A percentile compares a stretch with the other conserved stretches of the same genome.
Evolutionary conservation across 2,329 filamentous ascomycete genomes (phyloP).

Genomic region (Tolypocladium amazonense): DNA sequence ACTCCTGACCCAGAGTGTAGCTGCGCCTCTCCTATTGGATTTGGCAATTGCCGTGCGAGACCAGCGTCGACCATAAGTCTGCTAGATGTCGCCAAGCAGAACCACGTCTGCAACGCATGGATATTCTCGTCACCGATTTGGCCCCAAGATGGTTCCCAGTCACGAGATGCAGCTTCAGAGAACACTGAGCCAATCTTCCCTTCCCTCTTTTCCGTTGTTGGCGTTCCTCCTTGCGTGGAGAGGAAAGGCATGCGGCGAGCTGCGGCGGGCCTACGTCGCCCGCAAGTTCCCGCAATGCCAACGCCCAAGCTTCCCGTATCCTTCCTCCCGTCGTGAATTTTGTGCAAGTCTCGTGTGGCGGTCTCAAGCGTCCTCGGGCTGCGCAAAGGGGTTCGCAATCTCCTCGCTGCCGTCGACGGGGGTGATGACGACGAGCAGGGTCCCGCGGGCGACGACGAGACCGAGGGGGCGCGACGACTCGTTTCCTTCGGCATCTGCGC

Average conservation of each 20-base stretch:
- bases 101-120: neutral
- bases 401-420: constrained; percentile 91
- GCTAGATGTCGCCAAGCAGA: neutral
- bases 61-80: neutral
- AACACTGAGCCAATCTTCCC: neutral
- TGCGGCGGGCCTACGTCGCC: neutral
- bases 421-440: constrained; percentile 83
- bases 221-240: neutral
- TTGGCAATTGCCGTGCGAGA: neutral
- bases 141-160: neutral
- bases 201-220: neutral
- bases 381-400: constrained; percentile 87
- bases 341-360: neutral
- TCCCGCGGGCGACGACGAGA: constrained; percentile 82
- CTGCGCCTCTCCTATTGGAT: neutral
- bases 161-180: neutral
- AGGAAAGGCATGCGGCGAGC: neutral
- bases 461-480: constrained; percentile 71
- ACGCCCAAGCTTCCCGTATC: neutral
- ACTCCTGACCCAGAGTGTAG: neutral
- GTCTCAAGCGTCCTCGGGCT: constrained; percentile 53
- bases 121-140: neutral
- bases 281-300: neutral
- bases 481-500: constrained; percentile 82
- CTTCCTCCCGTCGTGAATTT: neutral